Evolutionary conservation across 768 basidiomycete species (phyloP), one percentile per base, ranked within the genome.

Genomic region (Leccinum variicolor): DNA sequence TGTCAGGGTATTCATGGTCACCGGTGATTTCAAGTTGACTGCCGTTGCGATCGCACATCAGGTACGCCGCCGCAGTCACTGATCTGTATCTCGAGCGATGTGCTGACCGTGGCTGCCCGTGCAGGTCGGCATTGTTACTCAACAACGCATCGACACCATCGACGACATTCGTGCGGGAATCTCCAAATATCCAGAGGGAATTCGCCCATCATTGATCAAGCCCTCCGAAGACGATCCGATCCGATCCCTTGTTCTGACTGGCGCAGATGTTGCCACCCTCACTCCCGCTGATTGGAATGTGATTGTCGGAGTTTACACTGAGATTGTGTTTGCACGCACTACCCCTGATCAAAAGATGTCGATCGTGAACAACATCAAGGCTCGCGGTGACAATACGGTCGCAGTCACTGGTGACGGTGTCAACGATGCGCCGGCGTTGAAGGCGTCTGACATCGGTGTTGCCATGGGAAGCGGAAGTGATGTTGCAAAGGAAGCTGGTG

Each of bases 361-460:
- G 14, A 85, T 85, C 57, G 82, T 85, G 17, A 78, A 79, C 57
- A 77, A 79, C 29, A 74, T 83, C 61, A 81, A 84, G 53, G 63
- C 69, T 4, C 71, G 81, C 1, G 79, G 76, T 4, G 74, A 75
- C 66, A 77, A 78, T 55, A 76, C 79, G 5, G 81, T 84, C 9
- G 82, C 81, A 2, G 82, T 79, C 1, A 77, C 78, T 0, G 84
- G 84, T 2, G 84, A 86, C 59, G 85, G 85, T 43, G 79, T 81
- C 23, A 82, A 82, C 54, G 81, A 82, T 62, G 76, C 77, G 0
- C 78, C 81, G 0, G 77, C 80, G 0, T 67, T 84, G 36, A 82
- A 81, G 64, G 79, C 75, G 0, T 75, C 81, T 2, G 79, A 86
- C 56, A 77, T 85, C 21, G 83, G 84, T 51, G 77, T 85, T 10